phyloP scores from a whole-genome alignment of 2,329 filamentous ascomycete species.

The Colletotrichum sp. region DNA sequence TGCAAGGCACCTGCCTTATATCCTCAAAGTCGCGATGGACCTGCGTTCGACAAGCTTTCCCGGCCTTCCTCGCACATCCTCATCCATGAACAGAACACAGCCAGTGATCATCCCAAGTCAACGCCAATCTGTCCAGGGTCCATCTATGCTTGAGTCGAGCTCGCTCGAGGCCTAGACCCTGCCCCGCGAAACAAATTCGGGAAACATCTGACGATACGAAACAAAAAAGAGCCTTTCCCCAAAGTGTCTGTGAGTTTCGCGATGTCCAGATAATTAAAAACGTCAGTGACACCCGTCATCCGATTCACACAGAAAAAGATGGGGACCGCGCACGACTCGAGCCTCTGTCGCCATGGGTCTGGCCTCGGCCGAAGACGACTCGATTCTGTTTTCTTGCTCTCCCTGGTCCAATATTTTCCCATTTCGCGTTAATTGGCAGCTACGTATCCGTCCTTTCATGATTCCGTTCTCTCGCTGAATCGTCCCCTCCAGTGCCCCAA shows the following conservation, averaged over 20 bases:
- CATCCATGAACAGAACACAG: neutral
- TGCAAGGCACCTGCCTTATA: neutral
- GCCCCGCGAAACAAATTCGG: neutral
- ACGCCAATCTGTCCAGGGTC: neutral
- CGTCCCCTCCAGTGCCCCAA: neutral
- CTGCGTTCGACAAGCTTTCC: neutral
- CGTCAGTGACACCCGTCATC: neutral
- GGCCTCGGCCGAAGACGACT: neutral
- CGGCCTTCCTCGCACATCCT: neutral
- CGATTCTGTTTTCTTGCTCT: neutral
- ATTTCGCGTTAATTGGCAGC: neutral
- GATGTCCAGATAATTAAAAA: neutral
- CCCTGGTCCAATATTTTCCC: neutral
- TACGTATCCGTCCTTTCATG: no score
- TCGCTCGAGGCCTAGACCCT: neutral
- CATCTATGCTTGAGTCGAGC: neutral
- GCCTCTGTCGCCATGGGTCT: neutral
- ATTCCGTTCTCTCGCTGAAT: neutral
- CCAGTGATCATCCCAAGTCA: neutral
- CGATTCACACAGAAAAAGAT: neutral
- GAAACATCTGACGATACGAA: neutral
- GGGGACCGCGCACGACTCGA: conserved; percentile 5
- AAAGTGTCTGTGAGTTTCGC: neutral
- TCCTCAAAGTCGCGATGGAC: neutral
- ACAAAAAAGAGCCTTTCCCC: neutral